phyloP scores from a whole-genome alignment of 495 filamentous ascomycete genomes.

The Cercophora sp. region DNA sequence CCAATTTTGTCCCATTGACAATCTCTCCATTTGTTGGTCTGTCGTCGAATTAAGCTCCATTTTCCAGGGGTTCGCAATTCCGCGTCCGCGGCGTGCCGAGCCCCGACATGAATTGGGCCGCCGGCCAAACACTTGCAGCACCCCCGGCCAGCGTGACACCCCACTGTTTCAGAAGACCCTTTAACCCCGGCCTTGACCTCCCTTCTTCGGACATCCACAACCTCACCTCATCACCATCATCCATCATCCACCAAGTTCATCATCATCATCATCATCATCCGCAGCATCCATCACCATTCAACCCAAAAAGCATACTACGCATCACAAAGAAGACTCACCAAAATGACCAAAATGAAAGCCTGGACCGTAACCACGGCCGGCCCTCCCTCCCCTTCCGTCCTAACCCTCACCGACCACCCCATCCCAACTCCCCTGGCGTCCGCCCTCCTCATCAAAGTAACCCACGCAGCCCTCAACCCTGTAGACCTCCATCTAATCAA shows the following conservation, averaged over 20 bases:
- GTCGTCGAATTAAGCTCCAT: too few species aligned
- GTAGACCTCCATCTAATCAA: conserved; percentile 34
- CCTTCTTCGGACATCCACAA: background rate
- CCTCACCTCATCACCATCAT: background rate
- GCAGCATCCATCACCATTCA: background rate
- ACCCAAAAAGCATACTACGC: background rate
- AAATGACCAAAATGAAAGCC: conserved; percentile 18
- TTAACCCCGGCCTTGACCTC: background rate
- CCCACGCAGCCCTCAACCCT: conserved; percentile 41
- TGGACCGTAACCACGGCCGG: conserved; percentile 14
- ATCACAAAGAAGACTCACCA: background rate
- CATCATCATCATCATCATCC: background rate
- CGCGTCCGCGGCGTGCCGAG: background rate
- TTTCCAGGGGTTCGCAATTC: background rate
- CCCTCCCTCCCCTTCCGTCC: conserved; percentile 15
- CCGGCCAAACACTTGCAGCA: background rate
- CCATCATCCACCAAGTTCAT: background rate
- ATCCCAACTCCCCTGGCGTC: conserved; percentile 4
- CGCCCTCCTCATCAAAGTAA: conserved; percentile 35
- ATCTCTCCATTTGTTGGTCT: too few species aligned
- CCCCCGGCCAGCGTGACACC: background rate
- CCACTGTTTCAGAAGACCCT: conserved; percentile 7
- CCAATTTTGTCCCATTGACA: too few species aligned
- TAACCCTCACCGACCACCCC: conserved; percentile 6
- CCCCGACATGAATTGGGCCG: background rate